phyloP scores from a whole-genome alignment of 768 basidiomycete genomes.

The Gymnopilus junonius region DNA sequence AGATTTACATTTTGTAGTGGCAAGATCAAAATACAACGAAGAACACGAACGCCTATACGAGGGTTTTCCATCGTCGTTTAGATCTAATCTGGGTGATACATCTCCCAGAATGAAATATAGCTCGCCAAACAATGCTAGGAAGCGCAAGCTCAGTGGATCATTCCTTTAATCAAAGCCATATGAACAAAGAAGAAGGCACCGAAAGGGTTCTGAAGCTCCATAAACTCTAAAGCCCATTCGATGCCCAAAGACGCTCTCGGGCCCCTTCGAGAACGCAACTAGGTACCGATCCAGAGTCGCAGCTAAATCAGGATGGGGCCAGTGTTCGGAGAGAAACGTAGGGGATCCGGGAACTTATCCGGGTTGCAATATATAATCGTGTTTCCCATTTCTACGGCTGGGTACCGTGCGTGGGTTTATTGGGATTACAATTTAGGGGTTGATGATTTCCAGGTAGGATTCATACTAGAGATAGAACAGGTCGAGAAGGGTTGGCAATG shows the following conservation, averaged over 20 bases:
- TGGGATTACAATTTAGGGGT: neutral
- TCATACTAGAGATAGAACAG: neutral
- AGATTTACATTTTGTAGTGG: neutral
- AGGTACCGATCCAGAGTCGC: slow-evolving; percentile 39
- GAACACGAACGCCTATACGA: slow-evolving; percentile 4
- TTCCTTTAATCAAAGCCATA: slow-evolving; percentile 35
- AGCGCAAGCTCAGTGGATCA: neutral
- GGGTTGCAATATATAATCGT: slow-evolving; percentile 40
- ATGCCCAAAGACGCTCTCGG: slow-evolving; percentile 44
- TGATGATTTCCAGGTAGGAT: neutral
- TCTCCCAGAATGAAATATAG: slow-evolving; percentile 35
- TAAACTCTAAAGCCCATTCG: slow-evolving; percentile 34
- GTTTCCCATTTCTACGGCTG: slow-evolving; percentile 40
- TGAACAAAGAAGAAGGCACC: slow-evolving; percentile 1
- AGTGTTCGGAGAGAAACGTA: slow-evolving; percentile 43
- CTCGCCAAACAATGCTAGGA: slow-evolving; percentile 38
- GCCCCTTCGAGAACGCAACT: slow-evolving; percentile 45
- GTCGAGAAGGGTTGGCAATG: neutral
- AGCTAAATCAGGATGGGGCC: slow-evolving; percentile 35
- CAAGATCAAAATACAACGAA: neutral
- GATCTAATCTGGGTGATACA: slow-evolving; percentile 35
- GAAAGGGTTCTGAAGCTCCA: slow-evolving; percentile 5
- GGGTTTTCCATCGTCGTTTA: slow-evolving; percentile 20
- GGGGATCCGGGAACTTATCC: slow-evolving; percentile 42
- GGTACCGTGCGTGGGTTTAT: slow-evolving; percentile 4